A percentile compares a stretch with the other conserved stretches of the same genome.
phyloP scores from a whole-genome alignment of 1,284 basidiomycete species.

The Apiotrichum laibachii region DNA sequence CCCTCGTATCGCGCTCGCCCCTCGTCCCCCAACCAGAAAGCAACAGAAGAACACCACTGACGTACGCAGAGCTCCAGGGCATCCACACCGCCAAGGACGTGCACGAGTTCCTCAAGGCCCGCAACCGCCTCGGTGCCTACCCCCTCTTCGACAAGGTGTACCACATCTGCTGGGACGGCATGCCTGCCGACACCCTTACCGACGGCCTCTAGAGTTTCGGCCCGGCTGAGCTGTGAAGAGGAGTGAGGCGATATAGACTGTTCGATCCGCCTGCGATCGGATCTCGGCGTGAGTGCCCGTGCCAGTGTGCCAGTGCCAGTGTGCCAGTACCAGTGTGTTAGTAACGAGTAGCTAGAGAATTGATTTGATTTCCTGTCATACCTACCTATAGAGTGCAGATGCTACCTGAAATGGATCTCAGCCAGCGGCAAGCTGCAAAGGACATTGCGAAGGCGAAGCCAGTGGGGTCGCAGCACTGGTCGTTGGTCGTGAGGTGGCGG shows the following conservation, averaged over 20 bases:
- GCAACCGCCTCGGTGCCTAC: slow-evolving; percentile 55
- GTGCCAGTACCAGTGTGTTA: too few species aligned
- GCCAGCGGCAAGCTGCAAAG: too few species aligned
- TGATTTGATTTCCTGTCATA: too few species aligned
- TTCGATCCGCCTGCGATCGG: not conserved
- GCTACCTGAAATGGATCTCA: too few species aligned
- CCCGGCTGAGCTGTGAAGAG: not conserved
- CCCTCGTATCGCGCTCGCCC: not conserved
- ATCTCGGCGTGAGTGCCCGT: too few species aligned
- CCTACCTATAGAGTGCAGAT: too few species aligned
- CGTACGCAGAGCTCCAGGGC: slow-evolving; percentile 54
- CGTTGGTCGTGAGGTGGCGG: too few species aligned
- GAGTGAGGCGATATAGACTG: not conserved
- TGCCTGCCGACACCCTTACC: slow-evolving; percentile 16
- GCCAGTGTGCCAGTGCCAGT: too few species aligned
- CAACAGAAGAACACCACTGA: slow-evolving; percentile 1
- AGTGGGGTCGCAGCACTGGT: too few species aligned
- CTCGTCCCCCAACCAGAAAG: not conserved
- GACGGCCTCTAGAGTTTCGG: slow-evolving; percentile 17
- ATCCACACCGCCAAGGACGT: slow-evolving; percentile 55
- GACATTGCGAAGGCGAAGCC: too few species aligned
- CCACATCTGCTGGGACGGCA: slow-evolving; percentile 50
- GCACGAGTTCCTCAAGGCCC: slow-evolving; percentile 55
- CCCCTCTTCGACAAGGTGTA: slow-evolving; percentile 58
- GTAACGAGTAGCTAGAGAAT: too few species aligned